Evolutionary conservation across 352 stramenopile genomes (phyloP), one percentile per base, ranked within the genome.

Genomic region (Globisporangium rhizosaccharum): DNA sequence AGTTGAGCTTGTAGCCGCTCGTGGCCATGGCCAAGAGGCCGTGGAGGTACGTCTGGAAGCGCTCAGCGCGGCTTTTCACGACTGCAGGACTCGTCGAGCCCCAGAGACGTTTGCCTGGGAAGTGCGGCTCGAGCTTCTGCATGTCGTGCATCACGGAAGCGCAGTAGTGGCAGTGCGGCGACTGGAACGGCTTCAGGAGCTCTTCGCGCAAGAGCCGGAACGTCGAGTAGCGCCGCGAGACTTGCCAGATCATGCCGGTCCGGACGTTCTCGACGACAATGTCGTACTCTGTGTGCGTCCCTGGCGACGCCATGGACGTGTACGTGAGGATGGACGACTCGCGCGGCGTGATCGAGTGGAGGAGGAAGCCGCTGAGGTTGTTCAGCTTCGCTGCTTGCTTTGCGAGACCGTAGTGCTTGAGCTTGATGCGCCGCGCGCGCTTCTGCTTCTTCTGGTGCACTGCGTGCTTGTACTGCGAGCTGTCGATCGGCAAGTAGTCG

Each of bases 181-280:
- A 57, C 50, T 74, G 67, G 51, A 90, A 87, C 2, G 82, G 66
- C 12, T 70, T 65, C 33, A 65, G 52, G 10, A 90, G 62, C 57
- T 87, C 73, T 28, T 87, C 71, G 33, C 78, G 77, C 39, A 92
- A 60, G 26, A 79, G 64, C n/a, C 68, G 71, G 63, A 92, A 90
- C 17, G 70, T 68, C 45, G 79, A 88, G 63, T 84, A 92, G 14
- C 82, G 78, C 14, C 82, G 74, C 55, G 76, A 69, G 62, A 92
- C 75, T 59, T 83, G 68, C 82, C 82, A 92, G 42, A 67, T 65
- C 49, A 74, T 59, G 12, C 65, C 70, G 14, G 76, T 68, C 1
- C 82, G 70, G 44, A 85, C 71, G 56, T 86, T 77, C 60, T 81
- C 70, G 15, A 86, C 66, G 37, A 82, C 65, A n/a, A 88, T 60